A percentile compares a stretch with the other conserved stretches of the same genome.
These are phyloP conservation scores for Cetraspora pellucida DNA, from an alignment of 192 early-diverging fungal species.

Conservation along the genomic window DNA sequence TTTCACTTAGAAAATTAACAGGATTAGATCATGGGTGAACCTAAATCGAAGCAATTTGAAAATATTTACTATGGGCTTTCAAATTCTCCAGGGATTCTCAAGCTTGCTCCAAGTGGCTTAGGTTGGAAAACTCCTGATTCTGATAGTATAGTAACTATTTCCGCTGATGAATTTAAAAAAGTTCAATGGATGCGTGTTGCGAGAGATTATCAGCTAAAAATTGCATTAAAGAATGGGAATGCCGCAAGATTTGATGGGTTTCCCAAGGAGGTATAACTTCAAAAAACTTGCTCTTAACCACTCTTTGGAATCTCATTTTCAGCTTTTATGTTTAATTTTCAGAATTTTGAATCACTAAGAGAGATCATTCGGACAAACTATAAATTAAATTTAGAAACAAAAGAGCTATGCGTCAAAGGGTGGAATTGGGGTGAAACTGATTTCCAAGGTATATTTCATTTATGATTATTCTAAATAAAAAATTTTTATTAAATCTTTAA, in stretches of 20 bases:
- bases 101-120: conserved; percentile 60
- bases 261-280: conserved; percentile 59
- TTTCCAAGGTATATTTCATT: conserved; percentile 61
- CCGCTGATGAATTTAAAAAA: conserved; percentile 69
- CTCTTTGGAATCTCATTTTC: neutral
- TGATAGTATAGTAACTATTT: conserved; percentile 57
- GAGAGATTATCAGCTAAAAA: conserved; percentile 79
- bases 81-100: conserved; percentile 49
- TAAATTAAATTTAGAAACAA: conserved; percentile 72
- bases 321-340: conserved; percentile 4
- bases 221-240: conserved; percentile 72
- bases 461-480: neutral
- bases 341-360: conserved; percentile 84
- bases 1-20: too few species aligned
- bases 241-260: conserved; percentile 92
- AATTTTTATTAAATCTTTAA: conserved; percentile 1
- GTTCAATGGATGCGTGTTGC: conserved; percentile 83
- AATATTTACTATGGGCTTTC: conserved; percentile 55
- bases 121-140: conserved; percentile 73
- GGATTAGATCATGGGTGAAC: conserved; percentile 42
- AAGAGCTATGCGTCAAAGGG: conserved; percentile 86
- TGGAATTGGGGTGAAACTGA: conserved; percentile 97
- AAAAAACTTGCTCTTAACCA: neutral
- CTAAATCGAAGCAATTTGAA: conserved; percentile 54
- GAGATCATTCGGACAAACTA: conserved; percentile 73